phyloP scores from a whole-genome alignment of 208 protist species.

The Acanthamoeba triangularis region DNA sequence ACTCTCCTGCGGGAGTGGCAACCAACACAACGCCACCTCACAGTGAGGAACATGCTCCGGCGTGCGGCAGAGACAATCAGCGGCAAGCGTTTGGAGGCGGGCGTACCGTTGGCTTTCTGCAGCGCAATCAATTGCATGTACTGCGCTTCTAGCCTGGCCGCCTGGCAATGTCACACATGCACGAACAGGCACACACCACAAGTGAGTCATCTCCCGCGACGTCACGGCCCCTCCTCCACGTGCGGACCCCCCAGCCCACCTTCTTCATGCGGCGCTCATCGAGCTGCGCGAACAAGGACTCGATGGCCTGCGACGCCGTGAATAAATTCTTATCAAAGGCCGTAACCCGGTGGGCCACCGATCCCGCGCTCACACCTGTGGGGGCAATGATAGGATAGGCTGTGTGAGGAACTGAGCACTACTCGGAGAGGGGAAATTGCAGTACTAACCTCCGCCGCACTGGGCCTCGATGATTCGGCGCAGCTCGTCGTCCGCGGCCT shows the following conservation, averaged over 20 bases:
- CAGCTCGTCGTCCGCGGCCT: slow-evolving; percentile 89
- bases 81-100: no score
- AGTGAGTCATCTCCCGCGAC: no score
- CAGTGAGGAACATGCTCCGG: background rate
- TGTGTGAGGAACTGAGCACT: no score
- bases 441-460: slow-evolving; percentile 87
- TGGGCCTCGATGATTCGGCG: slow-evolving; percentile 94
- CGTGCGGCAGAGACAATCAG: background rate
- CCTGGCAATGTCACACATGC: background rate
- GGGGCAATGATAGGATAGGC: no score
- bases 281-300: background rate
- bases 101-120: background rate
- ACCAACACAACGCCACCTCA: no score
- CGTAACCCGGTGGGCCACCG: no score
- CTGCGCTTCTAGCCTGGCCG: background rate
- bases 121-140: background rate
- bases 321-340: no score
- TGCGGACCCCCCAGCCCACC: background rate
- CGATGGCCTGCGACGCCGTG: background rate
- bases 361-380: no score
- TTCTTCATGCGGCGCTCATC: background rate
- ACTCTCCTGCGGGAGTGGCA: background rate
- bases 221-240: no score
- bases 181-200: background rate
- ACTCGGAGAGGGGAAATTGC: background rate